Conservation (phyloP, 2,329 filamentous ascomycete species). For the Penicillium sp. region DNA sequence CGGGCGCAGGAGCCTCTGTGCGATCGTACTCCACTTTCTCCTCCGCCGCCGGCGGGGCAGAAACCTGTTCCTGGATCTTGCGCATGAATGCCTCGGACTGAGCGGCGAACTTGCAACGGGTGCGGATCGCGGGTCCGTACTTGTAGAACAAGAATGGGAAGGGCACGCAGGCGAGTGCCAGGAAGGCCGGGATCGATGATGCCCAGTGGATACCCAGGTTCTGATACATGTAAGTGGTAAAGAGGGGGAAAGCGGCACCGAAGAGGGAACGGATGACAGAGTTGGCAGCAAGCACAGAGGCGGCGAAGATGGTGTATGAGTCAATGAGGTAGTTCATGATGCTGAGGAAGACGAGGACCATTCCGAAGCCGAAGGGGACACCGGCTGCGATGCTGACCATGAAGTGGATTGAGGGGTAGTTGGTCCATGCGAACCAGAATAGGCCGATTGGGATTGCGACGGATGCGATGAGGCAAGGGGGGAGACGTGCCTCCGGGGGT, state of each 20-base stretch:
- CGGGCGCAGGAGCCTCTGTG: constrained; percentile 34
- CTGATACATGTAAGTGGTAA: constrained; percentile 30
- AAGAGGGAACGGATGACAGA: constrained; percentile 28
- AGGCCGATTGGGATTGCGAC: constrained; percentile 30
- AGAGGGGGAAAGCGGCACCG: constrained; percentile 30
- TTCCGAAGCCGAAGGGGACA: constrained; percentile 29
- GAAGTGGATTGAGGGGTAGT: constrained; percentile 28
- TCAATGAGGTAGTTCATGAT: constrained; percentile 33
- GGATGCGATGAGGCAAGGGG: constrained; percentile 27
- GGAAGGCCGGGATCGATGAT: constrained; percentile 27
- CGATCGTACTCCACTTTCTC: constrained; percentile 33
- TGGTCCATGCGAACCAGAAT: constrained; percentile 38
- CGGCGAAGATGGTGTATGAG: constrained; percentile 30
- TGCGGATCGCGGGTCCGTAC: constrained; percentile 25
- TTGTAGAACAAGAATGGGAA: constrained; percentile 33
- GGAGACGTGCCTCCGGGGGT: constrained; percentile 32
- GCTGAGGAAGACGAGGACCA: constrained; percentile 28
- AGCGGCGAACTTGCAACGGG: constrained; percentile 28
- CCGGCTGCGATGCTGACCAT: constrained; percentile 28
- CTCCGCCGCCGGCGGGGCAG: constrained; percentile 15
- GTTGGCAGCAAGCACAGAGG: constrained; percentile 28
- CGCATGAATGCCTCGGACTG: constrained; percentile 40
- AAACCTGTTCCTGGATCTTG: constrained; percentile 33
- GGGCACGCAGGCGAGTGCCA: constrained; percentile 27
- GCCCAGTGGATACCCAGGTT: constrained; percentile 31